phyloP scores from a whole-genome alignment of 192 early-diverging fungal species.

The Irineochytrium annulatum region DNA sequence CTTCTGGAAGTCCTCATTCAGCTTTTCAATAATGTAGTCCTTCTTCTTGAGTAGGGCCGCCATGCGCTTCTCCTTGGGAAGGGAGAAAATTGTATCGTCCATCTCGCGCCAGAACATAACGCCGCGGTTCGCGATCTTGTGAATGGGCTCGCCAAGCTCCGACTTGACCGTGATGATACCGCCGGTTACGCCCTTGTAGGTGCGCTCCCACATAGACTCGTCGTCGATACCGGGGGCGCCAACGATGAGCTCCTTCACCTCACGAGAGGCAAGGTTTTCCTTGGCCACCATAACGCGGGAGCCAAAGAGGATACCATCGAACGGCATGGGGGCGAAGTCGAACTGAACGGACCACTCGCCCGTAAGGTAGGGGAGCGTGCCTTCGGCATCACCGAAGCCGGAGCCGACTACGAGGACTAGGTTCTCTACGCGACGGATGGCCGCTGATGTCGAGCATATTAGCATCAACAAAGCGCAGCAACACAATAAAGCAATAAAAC shows the following conservation, averaged over 20 bases:
- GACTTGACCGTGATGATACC: conserved; percentile 83
- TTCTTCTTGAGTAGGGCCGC: conserved; percentile 70
- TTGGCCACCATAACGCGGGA: conserved; percentile 95
- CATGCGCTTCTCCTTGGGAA: conserved; percentile 78
- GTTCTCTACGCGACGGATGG: conserved; percentile 76
- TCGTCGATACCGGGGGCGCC: conserved; percentile 76
- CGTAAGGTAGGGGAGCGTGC: conserved; percentile 85
- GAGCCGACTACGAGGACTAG: conserved; percentile 85
- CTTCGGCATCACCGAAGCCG: conserved; percentile 83
- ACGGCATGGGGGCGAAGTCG: conserved; percentile 88
- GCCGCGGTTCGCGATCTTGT: conserved; percentile 85
- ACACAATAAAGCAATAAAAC: conserved; percentile 17
- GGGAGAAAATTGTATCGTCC: conserved; percentile 71
- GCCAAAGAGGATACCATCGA: conserved; percentile 92
- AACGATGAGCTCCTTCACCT: conserved; percentile 85
- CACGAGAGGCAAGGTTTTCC: conserved; percentile 72
- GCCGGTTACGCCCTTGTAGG: conserved; percentile 70
- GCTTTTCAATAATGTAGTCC: conserved; percentile 78
- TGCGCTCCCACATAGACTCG: conserved; percentile 75
- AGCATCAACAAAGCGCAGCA: conserved; percentile 4
- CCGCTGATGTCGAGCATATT: conserved; percentile 38
- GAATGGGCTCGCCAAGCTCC: conserved; percentile 90
- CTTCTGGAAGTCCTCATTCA: conserved; percentile 89
- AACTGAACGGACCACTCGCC: conserved; percentile 84
- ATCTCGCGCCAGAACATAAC: conserved; percentile 75